These are phyloP conservation scores for Ormosia semicastrata DNA, from an alignment of 306 rosid species.

Conservation along the genomic window DNA sequence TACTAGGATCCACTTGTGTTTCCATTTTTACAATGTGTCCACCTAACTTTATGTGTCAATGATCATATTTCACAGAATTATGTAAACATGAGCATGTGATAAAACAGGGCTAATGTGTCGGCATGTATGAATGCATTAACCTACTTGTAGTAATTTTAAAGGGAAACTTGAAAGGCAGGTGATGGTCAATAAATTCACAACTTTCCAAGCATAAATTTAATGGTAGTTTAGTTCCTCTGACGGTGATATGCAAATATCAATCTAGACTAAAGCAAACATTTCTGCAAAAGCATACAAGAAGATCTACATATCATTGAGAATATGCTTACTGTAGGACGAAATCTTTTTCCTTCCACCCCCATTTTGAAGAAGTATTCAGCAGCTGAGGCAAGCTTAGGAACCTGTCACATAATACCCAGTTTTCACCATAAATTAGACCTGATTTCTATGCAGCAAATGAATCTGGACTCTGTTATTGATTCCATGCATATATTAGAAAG, in stretches of 20 bases:
- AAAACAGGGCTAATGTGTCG: neutral
- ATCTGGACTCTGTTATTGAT: neutral
- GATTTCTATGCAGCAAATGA: neutral
- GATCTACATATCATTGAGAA: neutral
- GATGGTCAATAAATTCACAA: neutral
- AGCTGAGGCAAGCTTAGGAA: constrained; percentile 82
- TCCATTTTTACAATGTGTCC: neutral
- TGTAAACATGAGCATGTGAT: neutral
- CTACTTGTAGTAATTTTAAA: neutral
- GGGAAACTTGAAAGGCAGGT: neutral
- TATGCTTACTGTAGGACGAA: constrained; percentile 71
- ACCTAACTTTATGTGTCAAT: neutral
- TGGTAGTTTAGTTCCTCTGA: neutral
- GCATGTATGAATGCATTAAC: neutral
- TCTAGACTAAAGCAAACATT: neutral
- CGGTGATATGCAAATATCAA: neutral
- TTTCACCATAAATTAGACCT: neutral
- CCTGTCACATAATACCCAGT: constrained; percentile 38
- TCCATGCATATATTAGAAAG: neutral
- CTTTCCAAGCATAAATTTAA: neutral
- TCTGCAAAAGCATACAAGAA: neutral
- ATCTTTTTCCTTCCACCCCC: constrained; percentile 82
- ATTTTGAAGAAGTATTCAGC: constrained; percentile 74
- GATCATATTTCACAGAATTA: neutral
- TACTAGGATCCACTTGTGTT: neutral